Evolutionary conservation across 2,329 filamentous ascomycete genomes (phyloP), one percentile per base, ranked within the genome.

Genomic region (Penicillium sp.): DNA sequence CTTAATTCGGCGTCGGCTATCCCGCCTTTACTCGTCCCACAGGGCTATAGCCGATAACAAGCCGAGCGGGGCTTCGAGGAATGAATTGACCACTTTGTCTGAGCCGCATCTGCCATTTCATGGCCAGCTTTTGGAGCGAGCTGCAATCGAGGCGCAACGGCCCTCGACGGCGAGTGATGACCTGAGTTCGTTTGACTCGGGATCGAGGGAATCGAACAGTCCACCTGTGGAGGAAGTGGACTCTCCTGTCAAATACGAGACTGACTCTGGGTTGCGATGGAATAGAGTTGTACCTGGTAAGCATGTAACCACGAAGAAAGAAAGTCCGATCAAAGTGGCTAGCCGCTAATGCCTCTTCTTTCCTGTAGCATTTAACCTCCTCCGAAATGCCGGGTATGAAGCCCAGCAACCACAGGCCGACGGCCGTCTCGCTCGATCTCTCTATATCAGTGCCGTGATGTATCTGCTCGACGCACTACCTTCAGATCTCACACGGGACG

Each of bases 401-500:
- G 73, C 72, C 0, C 75, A 77, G 60, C 73, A 72, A 56, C 58
- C 68, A 12, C 67, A 70, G 2, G 65, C 74, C 9, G 76, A 78
- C 59, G 67, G 62, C 22, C 69, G 65, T n/a, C 68, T 78, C 9
- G 67, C 73, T 47, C 72, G 76, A 9, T 74, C 72, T 1, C 69
- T 78, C 15, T 77, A 75, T 44, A 71, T 80, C 37, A 73, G 73
- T 62, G 76, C 75, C 1, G 42, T 79, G n/a, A 67, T 75, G 9
- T 79, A 79, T 56, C 69, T 79, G 6, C 71, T 79, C 15, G 73
- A 76, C 47, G 76, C 74, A 2, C 65, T 78, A 1, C 76, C 76
- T 1, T 60, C 68, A 4, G 72, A 76, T 38, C 42, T 77, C 7
- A 74, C 66, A 2, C 35, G 61, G 0, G 73, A 77, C n/a, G 76